Base-by-base conservation (phyloP, 176 grass and related monocot genomes). In the Saccharum officinarum region DNA sequence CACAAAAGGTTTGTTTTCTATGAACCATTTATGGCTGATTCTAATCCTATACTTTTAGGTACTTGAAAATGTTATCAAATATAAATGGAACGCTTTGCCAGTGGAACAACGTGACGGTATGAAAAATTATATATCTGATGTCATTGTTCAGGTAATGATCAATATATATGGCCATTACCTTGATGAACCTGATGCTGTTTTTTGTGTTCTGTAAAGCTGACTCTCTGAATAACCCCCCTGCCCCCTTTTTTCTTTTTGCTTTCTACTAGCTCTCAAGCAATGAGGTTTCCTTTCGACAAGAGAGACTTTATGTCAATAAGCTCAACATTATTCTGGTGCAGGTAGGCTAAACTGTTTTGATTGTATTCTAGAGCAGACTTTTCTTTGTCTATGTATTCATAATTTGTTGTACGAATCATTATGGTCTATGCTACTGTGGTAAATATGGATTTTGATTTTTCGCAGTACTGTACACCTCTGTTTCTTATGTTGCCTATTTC, bases 221-320 rank as follows among this genome's bases (percentile, higher is more conserved):
- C 67, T 80, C 36, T 12, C 10, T 33, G 54, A 59, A 55, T 55
- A 55, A 59, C 0, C 0, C 54, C 7, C 44, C 18, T 45, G 30
- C 17, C 15, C n/a, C n/a, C 26, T 50, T 31, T 31, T 31, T 31
- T 28, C 15, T 2, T 23, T 55, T 55, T 5, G 0, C 28, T 34
- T 54, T 5, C 14, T 22, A 55, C 47, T 76, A 97, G 95, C 88
- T 97, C 55, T 94, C 95, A 31, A 86, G 92, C 49, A 97, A 93
- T 25, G 95, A 97, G 67, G 86, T 42, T 66, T 91, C 92, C n/a
- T 97, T 95, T 84, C 84, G 95, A 52, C 90, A 86, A 83, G 95
- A 97, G 81, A 95, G 92, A 45, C 88, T 97, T 60, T 97, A 97
- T 82, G 92, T 97, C 67, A 97, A 97, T 91, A 97, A 97, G 71